Conservation (phyloP, 306 rosid species). For the Gynostemma pentaphyllum region DNA sequence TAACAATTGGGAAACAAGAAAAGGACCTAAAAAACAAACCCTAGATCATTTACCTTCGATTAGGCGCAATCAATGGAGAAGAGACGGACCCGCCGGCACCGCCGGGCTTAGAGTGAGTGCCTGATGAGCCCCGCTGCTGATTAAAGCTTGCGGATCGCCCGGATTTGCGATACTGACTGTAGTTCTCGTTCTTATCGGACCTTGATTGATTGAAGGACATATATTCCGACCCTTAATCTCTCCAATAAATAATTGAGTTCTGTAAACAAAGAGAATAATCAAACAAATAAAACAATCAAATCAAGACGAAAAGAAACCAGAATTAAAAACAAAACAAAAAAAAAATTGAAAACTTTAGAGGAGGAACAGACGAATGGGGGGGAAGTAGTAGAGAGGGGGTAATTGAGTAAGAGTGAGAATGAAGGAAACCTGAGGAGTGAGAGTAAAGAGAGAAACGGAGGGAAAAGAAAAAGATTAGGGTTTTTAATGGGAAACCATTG, state of each 20-base stretch:
- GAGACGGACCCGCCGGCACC: conserved; percentile 63
- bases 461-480: conserved; percentile 37
- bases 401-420: not conserved
- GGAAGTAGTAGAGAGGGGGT: not conserved
- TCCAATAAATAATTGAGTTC: conserved; percentile 9
- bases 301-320: not conserved
- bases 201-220: conserved; percentile 99
- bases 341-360: not conserved
- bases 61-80: conserved; percentile 39
- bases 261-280: conserved; percentile 24
- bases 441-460: conserved; percentile 14
- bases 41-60: conserved; percentile 40
- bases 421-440: conserved; percentile 25
- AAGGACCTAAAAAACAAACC: not conserved
- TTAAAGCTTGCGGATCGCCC: conserved; percentile 70
- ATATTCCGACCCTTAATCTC: conserved; percentile 56
- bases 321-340: not conserved
- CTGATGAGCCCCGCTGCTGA: conserved; percentile 57
- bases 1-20: not conserved
- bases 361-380: not conserved
- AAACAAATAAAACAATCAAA: conserved; percentile 20
- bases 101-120: conserved; percentile 49
- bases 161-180: conserved; percentile 38
- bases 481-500: conserved; percentile 34
- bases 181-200: conserved; percentile 32